Evolutionary conservation across 1,139 yeast genomes (phyloP).

Genomic region (Candida frijolesensis): DNA sequence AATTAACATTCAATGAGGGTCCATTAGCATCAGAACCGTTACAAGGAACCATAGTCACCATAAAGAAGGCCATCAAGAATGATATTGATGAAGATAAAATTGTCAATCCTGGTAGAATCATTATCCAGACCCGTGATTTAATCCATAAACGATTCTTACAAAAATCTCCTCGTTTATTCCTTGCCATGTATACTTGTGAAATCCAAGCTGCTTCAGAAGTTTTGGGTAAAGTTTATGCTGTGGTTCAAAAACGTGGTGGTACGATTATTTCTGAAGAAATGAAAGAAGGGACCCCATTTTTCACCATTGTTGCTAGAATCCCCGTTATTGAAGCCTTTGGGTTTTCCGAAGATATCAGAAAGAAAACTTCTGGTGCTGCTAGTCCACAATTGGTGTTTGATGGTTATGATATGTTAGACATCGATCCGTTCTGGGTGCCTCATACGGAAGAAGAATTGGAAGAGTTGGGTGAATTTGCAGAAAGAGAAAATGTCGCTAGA

Average conservation of each 20-base stretch:
- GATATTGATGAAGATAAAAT: conserved; percentile 33
- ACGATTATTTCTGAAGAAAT: conserved; percentile 85
- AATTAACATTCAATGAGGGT: conserved; percentile 79
- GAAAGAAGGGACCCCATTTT: conserved; percentile 98
- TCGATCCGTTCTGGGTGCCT: conserved; percentile 99
- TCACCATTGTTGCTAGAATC: conserved; percentile 78
- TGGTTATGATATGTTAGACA: conserved; percentile 83
- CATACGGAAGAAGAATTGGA: conserved; percentile 95
- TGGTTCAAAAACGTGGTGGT: conserved; percentile 88
- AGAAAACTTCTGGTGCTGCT: conserved; percentile 95
- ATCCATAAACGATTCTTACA: conserved; percentile 70
- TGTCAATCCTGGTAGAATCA: conserved; percentile 57
- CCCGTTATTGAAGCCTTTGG: conserved; percentile 98
- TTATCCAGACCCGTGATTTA: conserved; percentile 71
- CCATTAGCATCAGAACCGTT: conserved; percentile 88
- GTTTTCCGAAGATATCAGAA: conserved; percentile 91
- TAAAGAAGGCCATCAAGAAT: conserved; percentile 34
- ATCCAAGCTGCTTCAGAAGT: conserved; percentile 96
- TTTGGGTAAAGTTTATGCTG: conserved; percentile 92
- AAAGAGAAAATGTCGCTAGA: conserved; percentile 87
- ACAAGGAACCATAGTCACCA: conserved; percentile 71
- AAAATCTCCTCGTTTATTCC: conserved; percentile 85
- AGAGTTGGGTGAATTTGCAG: conserved; percentile 90
- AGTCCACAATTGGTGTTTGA: conserved; percentile 91
- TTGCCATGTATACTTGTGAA: conserved; percentile 93